phyloP scores from a whole-genome alignment of 2,329 filamentous ascomycete genomes.

The Cladosporium sp. region DNA sequence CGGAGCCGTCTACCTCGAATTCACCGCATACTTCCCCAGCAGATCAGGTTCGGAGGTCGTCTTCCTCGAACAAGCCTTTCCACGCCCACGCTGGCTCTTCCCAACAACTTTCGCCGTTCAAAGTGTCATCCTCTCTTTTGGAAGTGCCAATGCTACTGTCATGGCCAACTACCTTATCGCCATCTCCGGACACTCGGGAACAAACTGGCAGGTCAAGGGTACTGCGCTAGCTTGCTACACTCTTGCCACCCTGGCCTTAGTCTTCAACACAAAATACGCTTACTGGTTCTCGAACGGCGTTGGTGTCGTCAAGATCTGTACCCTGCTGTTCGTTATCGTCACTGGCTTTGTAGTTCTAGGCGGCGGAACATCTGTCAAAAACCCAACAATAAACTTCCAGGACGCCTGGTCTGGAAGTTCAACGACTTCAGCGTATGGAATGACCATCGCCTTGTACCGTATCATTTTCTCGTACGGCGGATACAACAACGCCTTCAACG shows the following conservation, averaged over 20 bases:
- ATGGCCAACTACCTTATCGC: slow-evolving; percentile 60
- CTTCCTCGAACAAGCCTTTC: slow-evolving; percentile 64
- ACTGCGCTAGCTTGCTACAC: slow-evolving; percentile 62
- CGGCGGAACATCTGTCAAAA: slow-evolving; percentile 47
- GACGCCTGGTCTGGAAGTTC: slow-evolving; percentile 50
- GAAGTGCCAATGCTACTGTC: slow-evolving; percentile 58
- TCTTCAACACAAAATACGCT: slow-evolving; percentile 7
- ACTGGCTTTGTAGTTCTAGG: slow-evolving; percentile 60
- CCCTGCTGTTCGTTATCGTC: slow-evolving; percentile 50
- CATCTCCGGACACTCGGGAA: slow-evolving; percentile 47
- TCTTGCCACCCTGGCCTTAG: slow-evolving; percentile 39
- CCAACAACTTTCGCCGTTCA: slow-evolving; percentile 61
- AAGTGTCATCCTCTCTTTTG: slow-evolving; percentile 59
- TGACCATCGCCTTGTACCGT: slow-evolving; percentile 56
- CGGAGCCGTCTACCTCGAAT: slow-evolving; percentile 56
- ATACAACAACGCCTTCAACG: slow-evolving; percentile 57
- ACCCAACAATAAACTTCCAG: slow-evolving; percentile 52
- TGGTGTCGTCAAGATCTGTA: slow-evolving; percentile 57
- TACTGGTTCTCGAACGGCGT: slow-evolving; percentile 31
- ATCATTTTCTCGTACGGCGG: slow-evolving; percentile 47
- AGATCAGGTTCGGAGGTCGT: slow-evolving; percentile 59
- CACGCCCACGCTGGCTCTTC: slow-evolving; percentile 59
- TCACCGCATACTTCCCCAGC: slow-evolving; percentile 61
- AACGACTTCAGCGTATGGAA: slow-evolving; percentile 39
- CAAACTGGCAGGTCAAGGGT: slow-evolving; percentile 60